Conservation (phyloP, 768 basidiomycete species). For the Cantharellus cinnabarinus region DNA sequence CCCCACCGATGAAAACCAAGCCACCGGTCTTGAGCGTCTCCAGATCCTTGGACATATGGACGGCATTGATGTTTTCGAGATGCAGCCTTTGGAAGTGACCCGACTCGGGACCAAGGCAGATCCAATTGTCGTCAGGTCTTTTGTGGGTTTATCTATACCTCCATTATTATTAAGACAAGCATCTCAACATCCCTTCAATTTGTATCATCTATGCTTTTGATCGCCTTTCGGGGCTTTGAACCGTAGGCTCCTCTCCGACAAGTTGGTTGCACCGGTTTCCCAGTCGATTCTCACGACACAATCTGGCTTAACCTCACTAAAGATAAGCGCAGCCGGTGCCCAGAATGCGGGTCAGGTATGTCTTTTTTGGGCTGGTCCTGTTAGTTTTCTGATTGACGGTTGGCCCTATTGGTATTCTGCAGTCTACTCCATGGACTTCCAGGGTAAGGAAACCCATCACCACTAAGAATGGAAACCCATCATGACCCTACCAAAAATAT, state of each 20-base stretch:
- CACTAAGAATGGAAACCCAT: too few species aligned
- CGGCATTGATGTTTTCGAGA: conserved; percentile 79
- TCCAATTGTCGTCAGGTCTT: conserved; percentile 72
- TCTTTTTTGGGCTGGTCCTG: conserved; percentile 1
- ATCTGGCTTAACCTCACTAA: conserved; percentile 55
- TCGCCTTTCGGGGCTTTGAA: background rate
- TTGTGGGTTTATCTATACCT: conserved; percentile 32
- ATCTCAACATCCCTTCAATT: background rate
- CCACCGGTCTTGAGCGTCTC: conserved; percentile 92
- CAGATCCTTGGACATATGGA: conserved; percentile 77
- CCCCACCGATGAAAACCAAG: conserved; percentile 71
- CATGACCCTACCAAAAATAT: too few species aligned
- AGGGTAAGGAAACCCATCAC: too few species aligned
- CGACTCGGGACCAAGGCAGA: conserved; percentile 71
- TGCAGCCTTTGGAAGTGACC: conserved; percentile 63
- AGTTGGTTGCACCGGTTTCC: conserved; percentile 86
- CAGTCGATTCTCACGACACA: conserved; percentile 88
- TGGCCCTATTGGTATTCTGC: too few species aligned
- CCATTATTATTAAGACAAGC: background rate
- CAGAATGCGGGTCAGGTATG: conserved; percentile 84
- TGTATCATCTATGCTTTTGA: background rate
- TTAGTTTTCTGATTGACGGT: too few species aligned
- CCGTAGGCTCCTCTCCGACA: conserved; percentile 32
- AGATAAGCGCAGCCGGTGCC: conserved; percentile 55
- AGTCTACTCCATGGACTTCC: too few species aligned